These are phyloP conservation scores for Aquilaria sinensis DNA, from an alignment of 345 rosid species.

Conservation along the genomic window DNA sequence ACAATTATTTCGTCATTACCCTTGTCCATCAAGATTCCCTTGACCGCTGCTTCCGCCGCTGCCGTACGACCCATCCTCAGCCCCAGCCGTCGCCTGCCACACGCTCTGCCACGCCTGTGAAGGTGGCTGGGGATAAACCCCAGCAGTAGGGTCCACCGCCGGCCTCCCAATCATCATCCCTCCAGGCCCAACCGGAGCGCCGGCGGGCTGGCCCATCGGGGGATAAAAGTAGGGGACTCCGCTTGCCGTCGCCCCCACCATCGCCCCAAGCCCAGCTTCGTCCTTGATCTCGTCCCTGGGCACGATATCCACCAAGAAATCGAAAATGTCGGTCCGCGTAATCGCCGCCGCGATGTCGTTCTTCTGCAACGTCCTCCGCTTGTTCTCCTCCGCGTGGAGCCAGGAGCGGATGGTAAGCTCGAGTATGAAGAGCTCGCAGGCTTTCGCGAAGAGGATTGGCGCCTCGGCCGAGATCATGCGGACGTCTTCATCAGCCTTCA, in stretches of 20 bases:
- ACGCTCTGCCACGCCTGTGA: conserved; percentile 97
- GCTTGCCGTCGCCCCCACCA: conserved; percentile 61
- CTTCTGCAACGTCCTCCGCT: conserved; percentile 89
- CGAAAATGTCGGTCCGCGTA: conserved; percentile 85
- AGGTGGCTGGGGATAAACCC: conserved; percentile 73
- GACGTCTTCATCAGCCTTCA: conserved; percentile 98
- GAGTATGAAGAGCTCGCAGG: conserved; percentile 92
- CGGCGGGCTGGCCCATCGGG: conserved; percentile 72
- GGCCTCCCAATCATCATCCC: conserved; percentile 97
- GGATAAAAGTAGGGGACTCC: conserved; percentile 87
- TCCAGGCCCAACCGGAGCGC: conserved; percentile 37
- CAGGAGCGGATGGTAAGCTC: conserved; percentile 94
- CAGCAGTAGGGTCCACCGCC: conserved; percentile 57
- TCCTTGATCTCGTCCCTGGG: conserved; percentile 92
- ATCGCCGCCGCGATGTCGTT: conserved; percentile 94
- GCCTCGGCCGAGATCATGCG: conserved; percentile 99
- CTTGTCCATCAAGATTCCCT: conserved; percentile 59
- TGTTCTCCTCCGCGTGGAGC: conserved; percentile 97
- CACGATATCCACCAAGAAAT: conserved; percentile 83
- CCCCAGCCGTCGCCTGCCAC: conserved; percentile 65
- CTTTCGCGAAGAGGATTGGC: conserved; percentile 85
- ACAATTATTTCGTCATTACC: conserved; percentile 16
- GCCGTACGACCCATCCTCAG: conserved; percentile 61
- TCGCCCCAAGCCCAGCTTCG: conserved; percentile 51
- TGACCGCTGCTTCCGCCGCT: conserved; percentile 67